Evolutionary conservation across 2,329 filamentous ascomycete genomes (phyloP).

Genomic region (Aschersonia sp.): DNA sequence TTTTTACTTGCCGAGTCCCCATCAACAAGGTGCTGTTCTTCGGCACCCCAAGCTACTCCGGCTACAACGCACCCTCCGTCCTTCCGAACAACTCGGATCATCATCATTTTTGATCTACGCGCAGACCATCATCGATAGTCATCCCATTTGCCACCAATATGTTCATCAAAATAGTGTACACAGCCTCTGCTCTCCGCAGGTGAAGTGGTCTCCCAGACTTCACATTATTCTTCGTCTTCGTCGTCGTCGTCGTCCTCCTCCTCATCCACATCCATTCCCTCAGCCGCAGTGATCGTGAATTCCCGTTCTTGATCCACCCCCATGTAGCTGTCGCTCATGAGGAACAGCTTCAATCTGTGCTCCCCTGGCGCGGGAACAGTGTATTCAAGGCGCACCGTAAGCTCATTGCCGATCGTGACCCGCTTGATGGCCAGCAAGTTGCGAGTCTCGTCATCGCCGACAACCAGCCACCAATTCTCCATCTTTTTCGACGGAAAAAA

Average conservation of each 20-base stretch:
- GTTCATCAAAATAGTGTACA: too few species aligned
- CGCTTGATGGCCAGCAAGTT: conserved; percentile 86
- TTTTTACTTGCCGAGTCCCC: background rate
- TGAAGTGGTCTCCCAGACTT: background rate
- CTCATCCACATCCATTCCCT: conserved; percentile 90
- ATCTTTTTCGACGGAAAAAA: conserved; percentile 88
- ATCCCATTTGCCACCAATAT: too few species aligned
- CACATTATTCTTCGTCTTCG: conserved; percentile 30
- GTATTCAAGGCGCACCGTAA: conserved; percentile 74
- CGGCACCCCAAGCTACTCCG: too few species aligned
- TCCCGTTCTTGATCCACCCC: conserved; percentile 92
- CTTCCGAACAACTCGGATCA: too few species aligned
- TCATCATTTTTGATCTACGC: too few species aligned
- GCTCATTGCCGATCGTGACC: conserved; percentile 66
- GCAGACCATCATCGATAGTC: too few species aligned
- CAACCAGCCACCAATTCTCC: conserved; percentile 98
- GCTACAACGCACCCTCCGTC: too few species aligned
- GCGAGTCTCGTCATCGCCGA: conserved; percentile 82
- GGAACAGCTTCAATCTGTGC: conserved; percentile 76
- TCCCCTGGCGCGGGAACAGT: conserved; percentile 72
- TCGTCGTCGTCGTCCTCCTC: conserved; percentile 71
- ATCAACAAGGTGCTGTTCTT: background rate
- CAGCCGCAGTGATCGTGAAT: conserved; percentile 72
- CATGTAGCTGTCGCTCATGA: conserved; percentile 96
- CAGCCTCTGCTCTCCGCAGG: too few species aligned